A percentile compares a stretch with the other conserved stretches of the same genome.
phyloP scores from a whole-genome alignment of 1,139 yeast genomes.

The Fermentozyma sake region DNA sequence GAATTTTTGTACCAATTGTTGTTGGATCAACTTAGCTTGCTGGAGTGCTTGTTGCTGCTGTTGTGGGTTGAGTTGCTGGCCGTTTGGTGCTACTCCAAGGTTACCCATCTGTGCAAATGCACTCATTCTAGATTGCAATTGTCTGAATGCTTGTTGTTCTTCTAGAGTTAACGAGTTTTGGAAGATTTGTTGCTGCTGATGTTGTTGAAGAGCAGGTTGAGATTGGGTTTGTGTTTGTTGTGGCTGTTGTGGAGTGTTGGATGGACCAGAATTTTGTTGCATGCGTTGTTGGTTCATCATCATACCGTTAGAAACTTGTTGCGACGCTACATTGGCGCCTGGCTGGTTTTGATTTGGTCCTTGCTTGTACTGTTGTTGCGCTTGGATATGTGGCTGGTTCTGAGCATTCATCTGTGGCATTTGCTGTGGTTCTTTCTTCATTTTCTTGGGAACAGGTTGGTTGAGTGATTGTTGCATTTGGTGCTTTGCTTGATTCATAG shows the following conservation, averaged over 20 bases:
- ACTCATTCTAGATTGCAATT: constrained; percentile 38
- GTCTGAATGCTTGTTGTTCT: constrained; percentile 43
- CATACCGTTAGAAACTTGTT: too few species aligned
- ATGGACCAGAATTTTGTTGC: constrained; percentile 2
- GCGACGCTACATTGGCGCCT: neutral
- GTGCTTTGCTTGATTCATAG: constrained; percentile 3
- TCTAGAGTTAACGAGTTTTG: constrained; percentile 39
- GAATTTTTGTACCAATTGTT: constrained; percentile 40
- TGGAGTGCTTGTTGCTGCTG: constrained; percentile 46
- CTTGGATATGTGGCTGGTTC: constrained; percentile 5
- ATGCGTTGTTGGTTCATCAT: constrained; percentile 4
- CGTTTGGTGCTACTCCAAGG: constrained; percentile 42
- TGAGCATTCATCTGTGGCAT: constrained; percentile 5
- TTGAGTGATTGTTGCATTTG: constrained; percentile 5
- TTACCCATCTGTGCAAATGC: constrained; percentile 45
- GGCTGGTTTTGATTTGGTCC: constrained; percentile 4
- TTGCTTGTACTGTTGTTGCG: constrained; percentile 5
- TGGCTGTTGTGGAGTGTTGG: constrained; percentile 5
- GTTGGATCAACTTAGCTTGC: constrained; percentile 42
- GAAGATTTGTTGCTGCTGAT: constrained; percentile 46
- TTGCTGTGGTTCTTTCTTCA: constrained; percentile 5
- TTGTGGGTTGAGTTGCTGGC: constrained; percentile 39
- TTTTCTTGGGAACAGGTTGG: constrained; percentile 6
- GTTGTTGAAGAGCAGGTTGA: constrained; percentile 25
- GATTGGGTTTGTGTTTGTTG: constrained; percentile 8